Evolutionary conservation across 2,329 filamentous ascomycete species (phyloP), one percentile per base, ranked within the genome.

Genomic region (Talaromyces sp.): DNA sequence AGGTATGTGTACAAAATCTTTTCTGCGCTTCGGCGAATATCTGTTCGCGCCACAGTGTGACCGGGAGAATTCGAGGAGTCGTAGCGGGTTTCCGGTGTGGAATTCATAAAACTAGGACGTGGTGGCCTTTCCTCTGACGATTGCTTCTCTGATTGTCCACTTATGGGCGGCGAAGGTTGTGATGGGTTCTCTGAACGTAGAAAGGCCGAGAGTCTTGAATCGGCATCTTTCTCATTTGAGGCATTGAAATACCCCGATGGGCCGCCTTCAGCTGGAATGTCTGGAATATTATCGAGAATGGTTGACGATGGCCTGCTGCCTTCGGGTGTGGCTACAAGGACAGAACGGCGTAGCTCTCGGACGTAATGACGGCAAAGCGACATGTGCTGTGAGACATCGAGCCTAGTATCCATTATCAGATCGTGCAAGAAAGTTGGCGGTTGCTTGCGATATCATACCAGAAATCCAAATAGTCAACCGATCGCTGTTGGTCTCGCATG

Each of bases 1-100:
- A 99, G 81, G 70, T 94, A 99, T 1, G 93, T 97, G 77, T 97
- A 99, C n/a, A 99, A 82, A 53, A 99, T 97, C 81, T 96, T 97
- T 77, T 97, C 94, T 0, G 95, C 95, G 2, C 91, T 96, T 9
- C 91, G 89, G 58, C 91, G 85, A 65, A 99, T 91, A 69, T 99
- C 94, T 62, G 91, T 85, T 63, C 94, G 84, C n/a, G 88, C 84
- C 43, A 97, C 91, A 0, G 87, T 89, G 69, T 95, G 89, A 3
- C 85, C 84, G 0, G 91, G 90, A 11, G 91, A 96, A 69, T 86
- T 89, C 1, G 61, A 92, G 2, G 61, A 92, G 68, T 92, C 89
- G 35, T 88, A 85, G 3, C 84, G 85, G 35, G 85, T 73, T 46
- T 85, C 82, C 53, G 81, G 80, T 2, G 84, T 80, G 15, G 81